Evolutionary conservation across 2,329 filamentous ascomycete genomes (phyloP).

Genomic region (Eutypella sp.): DNA sequence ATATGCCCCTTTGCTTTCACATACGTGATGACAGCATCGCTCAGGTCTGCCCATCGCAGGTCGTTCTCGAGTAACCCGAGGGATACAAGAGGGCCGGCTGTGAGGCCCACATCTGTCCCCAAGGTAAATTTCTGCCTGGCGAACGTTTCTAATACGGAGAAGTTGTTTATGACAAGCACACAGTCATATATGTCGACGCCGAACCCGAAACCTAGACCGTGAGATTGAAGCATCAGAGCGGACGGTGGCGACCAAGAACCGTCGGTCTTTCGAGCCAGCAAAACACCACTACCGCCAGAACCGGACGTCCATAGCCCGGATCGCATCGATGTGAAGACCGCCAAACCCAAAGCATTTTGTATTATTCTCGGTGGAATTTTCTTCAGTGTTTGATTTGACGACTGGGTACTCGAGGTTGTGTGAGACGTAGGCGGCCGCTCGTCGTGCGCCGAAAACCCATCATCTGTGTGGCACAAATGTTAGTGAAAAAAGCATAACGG

Average conservation of each 20-base stretch:
- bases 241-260: constrained; percentile 90
- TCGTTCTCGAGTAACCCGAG: constrained; percentile 48
- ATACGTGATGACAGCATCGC: constrained; percentile 53
- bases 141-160: constrained; percentile 78
- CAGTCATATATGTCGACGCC: constrained; percentile 96
- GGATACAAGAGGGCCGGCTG: constrained; percentile 66
- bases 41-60: constrained; percentile 46
- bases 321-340: constrained; percentile 93
- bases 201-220: constrained; percentile 81
- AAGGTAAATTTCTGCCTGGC: constrained; percentile 74
- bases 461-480: constrained; percentile 34
- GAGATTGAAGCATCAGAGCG: constrained; percentile 84
- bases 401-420: constrained; percentile 37
- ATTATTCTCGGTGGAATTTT: constrained; percentile 86
- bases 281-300: constrained; percentile 81
- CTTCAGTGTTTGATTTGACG: constrained; percentile 55
- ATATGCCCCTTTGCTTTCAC: constrained; percentile 53
- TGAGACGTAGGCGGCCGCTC: constrained; percentile 28
- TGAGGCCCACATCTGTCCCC: constrained; percentile 73
- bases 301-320: constrained; percentile 89
- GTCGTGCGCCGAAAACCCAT: constrained; percentile 50
- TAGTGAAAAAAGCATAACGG: constrained; percentile 8
- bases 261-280: constrained; percentile 78
- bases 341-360: constrained; percentile 81
- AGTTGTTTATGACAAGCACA: constrained; percentile 85